Evolutionary conservation across 2,329 filamentous ascomycete genomes (phyloP).

Genomic region (Fusarium sp.): DNA sequence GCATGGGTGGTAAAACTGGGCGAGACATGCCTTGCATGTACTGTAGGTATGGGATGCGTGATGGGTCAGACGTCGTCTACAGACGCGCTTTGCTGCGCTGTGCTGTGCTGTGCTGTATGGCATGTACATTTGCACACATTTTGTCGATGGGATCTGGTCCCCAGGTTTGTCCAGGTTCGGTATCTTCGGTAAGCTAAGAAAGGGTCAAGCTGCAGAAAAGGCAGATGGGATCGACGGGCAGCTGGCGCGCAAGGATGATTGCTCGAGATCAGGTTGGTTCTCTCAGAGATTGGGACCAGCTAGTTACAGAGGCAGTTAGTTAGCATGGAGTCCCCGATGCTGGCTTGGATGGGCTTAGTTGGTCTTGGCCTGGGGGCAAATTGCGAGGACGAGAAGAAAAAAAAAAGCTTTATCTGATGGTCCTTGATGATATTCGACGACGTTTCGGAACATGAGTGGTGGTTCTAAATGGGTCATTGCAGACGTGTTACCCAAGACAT

Average conservation of each 20-base stretch:
- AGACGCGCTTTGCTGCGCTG: neutral
- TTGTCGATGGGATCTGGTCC: neutral
- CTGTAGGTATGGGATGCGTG: neutral
- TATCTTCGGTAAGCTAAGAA: slow-evolving; percentile 1
- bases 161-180: neutral
- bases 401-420: slow-evolving; percentile 14
- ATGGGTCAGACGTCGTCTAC: neutral
- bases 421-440: neutral
- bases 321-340: neutral
- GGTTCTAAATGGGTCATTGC: neutral
- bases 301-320: neutral
- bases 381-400: neutral
- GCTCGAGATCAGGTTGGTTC: neutral
- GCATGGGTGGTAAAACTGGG: neutral
- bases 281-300: neutral
- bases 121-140: neutral
- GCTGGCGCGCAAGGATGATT: neutral
- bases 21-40: slow-evolving; percentile 1
- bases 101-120: neutral
- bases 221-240: slow-evolving; percentile 1
- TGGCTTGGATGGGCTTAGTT: slow-evolving; percentile 5
- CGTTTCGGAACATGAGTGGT: neutral
- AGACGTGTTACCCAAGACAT: neutral
- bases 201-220: neutral
- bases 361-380: neutral